These are phyloP conservation scores for Sporopachydermia lactativora DNA, from an alignment of 805 yeast species.

Conservation along the genomic window DNA sequence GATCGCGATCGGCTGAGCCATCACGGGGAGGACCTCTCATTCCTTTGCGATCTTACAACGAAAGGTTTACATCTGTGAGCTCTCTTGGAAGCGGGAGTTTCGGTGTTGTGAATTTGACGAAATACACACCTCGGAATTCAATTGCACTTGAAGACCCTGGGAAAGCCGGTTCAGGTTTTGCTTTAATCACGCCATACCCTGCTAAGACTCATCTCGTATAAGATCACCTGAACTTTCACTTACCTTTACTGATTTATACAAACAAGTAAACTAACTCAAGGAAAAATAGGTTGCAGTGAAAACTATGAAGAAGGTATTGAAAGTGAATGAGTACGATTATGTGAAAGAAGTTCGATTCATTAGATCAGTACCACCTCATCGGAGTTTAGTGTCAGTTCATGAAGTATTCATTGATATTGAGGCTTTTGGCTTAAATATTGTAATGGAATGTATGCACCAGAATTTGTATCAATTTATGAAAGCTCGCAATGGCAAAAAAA, in stretches of 20 bases:
- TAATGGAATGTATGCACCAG: constrained; percentile 82
- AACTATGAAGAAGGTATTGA: constrained; percentile 20
- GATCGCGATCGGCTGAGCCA: too few relatives aligned
- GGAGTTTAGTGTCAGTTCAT: constrained; percentile 54
- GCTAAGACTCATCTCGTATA: neutral
- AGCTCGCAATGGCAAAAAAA: constrained; percentile 35
- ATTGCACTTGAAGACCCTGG: too few relatives aligned
- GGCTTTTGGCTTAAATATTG: constrained; percentile 52
- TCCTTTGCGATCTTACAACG: neutral
- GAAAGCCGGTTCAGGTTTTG: too few relatives aligned
- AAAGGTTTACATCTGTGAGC: neutral
- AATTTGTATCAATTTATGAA: constrained; percentile 68
- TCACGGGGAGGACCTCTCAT: too few relatives aligned
- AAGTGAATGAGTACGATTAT: constrained; percentile 6
- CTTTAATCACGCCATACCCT: neutral
- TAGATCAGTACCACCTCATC: constrained; percentile 54
- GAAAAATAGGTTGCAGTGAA: constrained; percentile 25
- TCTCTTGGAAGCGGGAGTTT: neutral
- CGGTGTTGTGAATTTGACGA: too few relatives aligned
- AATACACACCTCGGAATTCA: too few relatives aligned
- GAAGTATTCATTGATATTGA: constrained; percentile 65
- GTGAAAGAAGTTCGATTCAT: constrained; percentile 61
- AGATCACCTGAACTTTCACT: too few relatives aligned
- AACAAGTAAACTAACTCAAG: too few relatives aligned
- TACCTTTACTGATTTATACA: too few relatives aligned